Conservation (phyloP, 257 asterid species). For the Gentiana macrophylla region DNA sequence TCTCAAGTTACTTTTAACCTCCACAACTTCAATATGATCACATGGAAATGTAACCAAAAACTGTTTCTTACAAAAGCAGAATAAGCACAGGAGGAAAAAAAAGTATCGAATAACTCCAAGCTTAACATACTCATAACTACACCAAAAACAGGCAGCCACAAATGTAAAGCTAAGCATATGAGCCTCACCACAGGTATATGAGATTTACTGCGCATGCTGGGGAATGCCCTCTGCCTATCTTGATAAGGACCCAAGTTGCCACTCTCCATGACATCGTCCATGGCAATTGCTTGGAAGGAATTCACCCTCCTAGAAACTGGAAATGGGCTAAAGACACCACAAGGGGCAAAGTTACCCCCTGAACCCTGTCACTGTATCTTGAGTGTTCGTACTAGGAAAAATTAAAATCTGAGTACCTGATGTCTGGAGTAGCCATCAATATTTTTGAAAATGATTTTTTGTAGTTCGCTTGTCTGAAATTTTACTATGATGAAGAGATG, state of each 20-base stretch:
- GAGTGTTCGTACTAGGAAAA: slow-evolving; percentile 2
- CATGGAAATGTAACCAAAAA: neutral
- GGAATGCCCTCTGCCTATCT: slow-evolving; percentile 73
- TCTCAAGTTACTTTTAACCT: too few species aligned
- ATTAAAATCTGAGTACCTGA: slow-evolving; percentile 1
- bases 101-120: neutral
- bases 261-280: slow-evolving; percentile 87
- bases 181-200: slow-evolving; percentile 71
- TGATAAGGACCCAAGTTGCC: slow-evolving; percentile 72
- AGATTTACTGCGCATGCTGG: slow-evolving; percentile 79
- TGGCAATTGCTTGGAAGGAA: slow-evolving; percentile 67
- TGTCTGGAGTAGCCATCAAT: neutral
- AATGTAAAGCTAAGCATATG: neutral
- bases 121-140: neutral
- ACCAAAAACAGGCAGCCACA: neutral
- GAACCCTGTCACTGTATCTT: slow-evolving; percentile 58
- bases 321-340: slow-evolving; percentile 48
- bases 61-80: neutral
- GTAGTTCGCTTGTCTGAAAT: neutral
- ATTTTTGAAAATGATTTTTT: too few species aligned
- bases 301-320: slow-evolving; percentile 70
- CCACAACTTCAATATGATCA: too few species aligned
- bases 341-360: slow-evolving; percentile 92
- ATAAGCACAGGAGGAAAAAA: neutral
- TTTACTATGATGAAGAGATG: neutral